These are phyloP conservation scores for Chlamydomonas applanata DNA, from an alignment of 139 green algal species.

Conservation along the genomic window DNA sequence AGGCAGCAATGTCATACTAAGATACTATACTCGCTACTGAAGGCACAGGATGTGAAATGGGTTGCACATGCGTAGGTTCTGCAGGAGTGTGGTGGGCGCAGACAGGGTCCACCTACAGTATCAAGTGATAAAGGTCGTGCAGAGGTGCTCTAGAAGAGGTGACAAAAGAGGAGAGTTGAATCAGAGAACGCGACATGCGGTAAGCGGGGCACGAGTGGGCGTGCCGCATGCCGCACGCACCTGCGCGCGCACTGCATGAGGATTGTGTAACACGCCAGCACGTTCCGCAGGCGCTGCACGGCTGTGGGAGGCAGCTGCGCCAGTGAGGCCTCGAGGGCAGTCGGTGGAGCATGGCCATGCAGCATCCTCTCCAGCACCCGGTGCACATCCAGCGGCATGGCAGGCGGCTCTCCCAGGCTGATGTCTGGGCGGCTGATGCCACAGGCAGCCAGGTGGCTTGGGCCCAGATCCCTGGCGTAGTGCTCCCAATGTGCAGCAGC, in stretches of 20 bases:
- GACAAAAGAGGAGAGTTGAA: too few species aligned
- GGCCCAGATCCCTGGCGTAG: constrained; percentile 61
- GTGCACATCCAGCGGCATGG: neutral
- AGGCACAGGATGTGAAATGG: too few species aligned
- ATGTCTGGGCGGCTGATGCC: neutral
- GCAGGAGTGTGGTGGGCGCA: too few species aligned
- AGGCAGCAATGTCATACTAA: too few species aligned
- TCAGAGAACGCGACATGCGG: too few species aligned
- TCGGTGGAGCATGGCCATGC: neutral
- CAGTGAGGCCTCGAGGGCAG: constrained; percentile 8
- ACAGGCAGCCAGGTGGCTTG: constrained; percentile 3
- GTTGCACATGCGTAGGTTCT: too few species aligned
- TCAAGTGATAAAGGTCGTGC: too few species aligned
- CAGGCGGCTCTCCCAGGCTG: constrained; percentile 12
- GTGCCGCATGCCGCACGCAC: neutral
- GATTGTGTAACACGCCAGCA: constrained; percentile 27
- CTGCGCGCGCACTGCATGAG: constrained; percentile 22
- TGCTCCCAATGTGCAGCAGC: constrained; percentile 46
- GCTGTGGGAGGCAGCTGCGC: neutral
- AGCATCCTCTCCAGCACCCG: constrained; percentile 23
- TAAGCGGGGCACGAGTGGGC: neutral
- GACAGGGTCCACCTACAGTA: too few species aligned
- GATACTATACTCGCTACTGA: too few species aligned
- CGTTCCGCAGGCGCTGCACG: constrained; percentile 10
- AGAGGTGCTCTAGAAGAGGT: too few species aligned